Conservation (phyloP, 768 basidiomycete species). For the Agaricus subrufescens region DNA sequence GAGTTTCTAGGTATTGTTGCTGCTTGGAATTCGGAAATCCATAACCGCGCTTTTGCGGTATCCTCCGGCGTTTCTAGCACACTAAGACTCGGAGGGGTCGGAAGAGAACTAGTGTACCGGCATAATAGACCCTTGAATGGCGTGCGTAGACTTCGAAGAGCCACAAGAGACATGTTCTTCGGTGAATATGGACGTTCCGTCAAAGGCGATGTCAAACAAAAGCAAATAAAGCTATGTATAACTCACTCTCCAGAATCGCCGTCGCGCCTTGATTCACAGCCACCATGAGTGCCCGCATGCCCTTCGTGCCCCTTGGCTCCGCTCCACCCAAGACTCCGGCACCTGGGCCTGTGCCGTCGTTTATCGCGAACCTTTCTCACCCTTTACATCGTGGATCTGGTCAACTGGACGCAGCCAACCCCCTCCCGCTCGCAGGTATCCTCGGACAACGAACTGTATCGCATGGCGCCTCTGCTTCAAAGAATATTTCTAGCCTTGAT, state of each 20-base stretch:
- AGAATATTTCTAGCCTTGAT: background rate
- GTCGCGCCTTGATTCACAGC: background rate
- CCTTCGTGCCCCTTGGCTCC: background rate
- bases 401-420: background rate
- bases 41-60: slow-evolving; percentile 42
- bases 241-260: no score
- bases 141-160: background rate
- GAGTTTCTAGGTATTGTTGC: slow-evolving; percentile 41
- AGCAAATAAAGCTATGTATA: background rate
- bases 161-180: background rate
- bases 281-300: slow-evolving; percentile 7
- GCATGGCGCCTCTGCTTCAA: background rate
- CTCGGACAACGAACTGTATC: background rate
- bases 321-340: background rate
- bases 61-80: slow-evolving; percentile 29
- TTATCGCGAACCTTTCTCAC: background rate
- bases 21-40: slow-evolving; percentile 48
- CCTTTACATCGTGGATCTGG: slow-evolving; percentile 1
- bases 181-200: background rate
- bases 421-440: background rate
- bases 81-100: background rate
- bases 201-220: background rate
- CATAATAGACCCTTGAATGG: background rate
- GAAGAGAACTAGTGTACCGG: background rate
- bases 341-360: background rate